A percentile compares a stretch with the other conserved stretches of the same genome.
Evolutionary conservation across 495 filamentous ascomycete species (phyloP).

Genomic region (Penicillium desertorum): DNA sequence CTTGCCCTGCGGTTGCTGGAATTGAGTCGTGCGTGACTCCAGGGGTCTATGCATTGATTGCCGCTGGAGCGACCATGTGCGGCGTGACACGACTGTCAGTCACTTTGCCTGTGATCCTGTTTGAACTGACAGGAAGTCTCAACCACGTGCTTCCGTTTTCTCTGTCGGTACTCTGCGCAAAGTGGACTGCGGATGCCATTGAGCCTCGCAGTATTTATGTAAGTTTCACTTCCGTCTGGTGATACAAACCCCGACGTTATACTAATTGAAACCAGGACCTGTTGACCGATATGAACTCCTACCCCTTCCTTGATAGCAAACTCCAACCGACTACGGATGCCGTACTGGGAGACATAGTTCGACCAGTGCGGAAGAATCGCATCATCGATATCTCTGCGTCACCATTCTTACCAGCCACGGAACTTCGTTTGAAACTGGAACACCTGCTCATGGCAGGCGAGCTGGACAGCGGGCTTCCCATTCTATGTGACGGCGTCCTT

Average conservation of each 20-base stretch:
- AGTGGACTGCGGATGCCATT: slow-evolving; percentile 96
- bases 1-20: slow-evolving; percentile 65
- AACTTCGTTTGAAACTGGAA: slow-evolving; percentile 77
- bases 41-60: slow-evolving; percentile 92
- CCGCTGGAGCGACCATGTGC: slow-evolving; percentile 96
- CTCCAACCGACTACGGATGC: slow-evolving; percentile 83
- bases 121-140: slow-evolving; percentile 91
- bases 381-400: slow-evolving; percentile 86
- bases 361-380: slow-evolving; percentile 66
- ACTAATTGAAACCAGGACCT: slow-evolving; percentile 61
- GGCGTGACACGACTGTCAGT: slow-evolving; percentile 93
- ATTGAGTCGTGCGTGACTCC: slow-evolving; percentile 87
- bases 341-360: slow-evolving; percentile 81
- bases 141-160: slow-evolving; percentile 96
- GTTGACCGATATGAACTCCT: slow-evolving; percentile 94
- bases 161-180: slow-evolving; percentile 84
- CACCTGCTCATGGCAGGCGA: slow-evolving; percentile 81
- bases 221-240: slow-evolving; percentile 23
- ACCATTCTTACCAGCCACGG: slow-evolving; percentile 69
- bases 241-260: neutral
- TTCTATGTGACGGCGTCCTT: slow-evolving; percentile 74
- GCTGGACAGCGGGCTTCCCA: slow-evolving; percentile 87
- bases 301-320: slow-evolving; percentile 94
- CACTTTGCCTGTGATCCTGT: slow-evolving; percentile 91
- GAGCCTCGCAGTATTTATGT: slow-evolving; percentile 94